These are phyloP conservation scores for Leavenworthia alabamica DNA, from an alignment of 345 rosid genomes.

Conservation along the genomic window DNA sequence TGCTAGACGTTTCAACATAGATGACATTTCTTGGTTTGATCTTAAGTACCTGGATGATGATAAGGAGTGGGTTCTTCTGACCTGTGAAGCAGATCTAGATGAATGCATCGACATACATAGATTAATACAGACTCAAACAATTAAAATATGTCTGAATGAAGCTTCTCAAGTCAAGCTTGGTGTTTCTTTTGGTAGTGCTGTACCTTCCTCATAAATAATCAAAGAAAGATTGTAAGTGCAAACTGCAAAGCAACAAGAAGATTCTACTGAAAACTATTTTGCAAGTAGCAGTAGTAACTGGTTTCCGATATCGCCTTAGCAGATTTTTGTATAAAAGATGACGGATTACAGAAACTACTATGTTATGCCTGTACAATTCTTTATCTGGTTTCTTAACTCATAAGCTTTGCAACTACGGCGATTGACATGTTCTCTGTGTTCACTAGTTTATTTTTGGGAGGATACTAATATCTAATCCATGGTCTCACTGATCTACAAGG, in stretches of 20 bases:
- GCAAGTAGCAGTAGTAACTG: slow-evolving; percentile 7
- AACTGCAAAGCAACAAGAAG: not conserved
- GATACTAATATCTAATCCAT: slow-evolving; percentile 3
- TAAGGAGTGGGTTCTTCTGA: slow-evolving; percentile 63
- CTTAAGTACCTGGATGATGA: slow-evolving; percentile 71
- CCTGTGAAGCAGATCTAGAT: slow-evolving; percentile 72
- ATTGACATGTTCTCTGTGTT: not conserved
- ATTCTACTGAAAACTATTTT: slow-evolving; percentile 9
- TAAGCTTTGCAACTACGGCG: slow-evolving; percentile 1
- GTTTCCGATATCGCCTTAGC: slow-evolving; percentile 6
- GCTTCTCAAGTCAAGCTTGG: slow-evolving; percentile 32
- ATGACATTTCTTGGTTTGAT: slow-evolving; percentile 37
- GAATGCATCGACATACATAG: slow-evolving; percentile 70
- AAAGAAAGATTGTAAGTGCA: not conserved
- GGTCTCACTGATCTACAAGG: not conserved
- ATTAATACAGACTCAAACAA: slow-evolving; percentile 41
- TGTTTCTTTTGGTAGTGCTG: slow-evolving; percentile 28
- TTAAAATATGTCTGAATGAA: slow-evolving; percentile 49
- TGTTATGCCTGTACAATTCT: slow-evolving; percentile 1
- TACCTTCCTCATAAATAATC: slow-evolving; percentile 18
- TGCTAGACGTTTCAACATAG: slow-evolving; percentile 46
- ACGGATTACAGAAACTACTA: slow-evolving; percentile 12
- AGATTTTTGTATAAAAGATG: slow-evolving; percentile 11
- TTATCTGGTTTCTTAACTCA: not conserved
- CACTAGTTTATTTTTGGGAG: not conserved